A percentile compares a stretch with the other conserved stretches of the same genome.
Evolutionary conservation across 176 grass and related monocot species (phyloP).

Genomic region (Bonia amplexicaulis): DNA sequence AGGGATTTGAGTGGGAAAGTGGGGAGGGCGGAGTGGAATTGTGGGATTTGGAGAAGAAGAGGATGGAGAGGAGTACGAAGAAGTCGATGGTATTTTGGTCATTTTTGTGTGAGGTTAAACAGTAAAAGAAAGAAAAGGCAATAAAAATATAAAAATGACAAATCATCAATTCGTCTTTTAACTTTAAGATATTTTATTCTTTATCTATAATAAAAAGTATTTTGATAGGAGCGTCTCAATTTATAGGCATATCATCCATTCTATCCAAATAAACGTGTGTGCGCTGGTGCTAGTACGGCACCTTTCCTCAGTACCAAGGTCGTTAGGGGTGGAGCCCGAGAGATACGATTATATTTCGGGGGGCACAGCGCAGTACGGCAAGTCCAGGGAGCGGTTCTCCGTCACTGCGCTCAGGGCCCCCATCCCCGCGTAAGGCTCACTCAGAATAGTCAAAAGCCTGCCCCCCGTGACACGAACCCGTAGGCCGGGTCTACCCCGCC

Average conservation of each 20-base stretch:
- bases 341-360: not conserved
- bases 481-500: not conserved
- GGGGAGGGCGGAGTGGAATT: not conserved
- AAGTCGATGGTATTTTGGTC: no score
- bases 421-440: not conserved
- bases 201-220: no score
- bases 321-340: not conserved
- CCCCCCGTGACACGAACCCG: not conserved
- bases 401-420: not conserved
- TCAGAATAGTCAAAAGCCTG: not conserved
- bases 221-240: no score
- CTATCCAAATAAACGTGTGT: no score
- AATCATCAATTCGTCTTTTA: no score
- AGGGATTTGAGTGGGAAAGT: constrained; percentile 31
- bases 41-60: constrained; percentile 1
- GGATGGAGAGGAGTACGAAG: no score
- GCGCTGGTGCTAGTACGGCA: no score
- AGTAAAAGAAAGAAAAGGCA: no score
- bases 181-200: no score
- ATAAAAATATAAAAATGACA: no score
- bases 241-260: no score
- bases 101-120: no score
- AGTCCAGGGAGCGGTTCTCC: not conserved
- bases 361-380: not conserved
- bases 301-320: not conserved